Conservation (phyloP, 2,329 filamentous ascomycete species). For the Penicillium nordicum region DNA sequence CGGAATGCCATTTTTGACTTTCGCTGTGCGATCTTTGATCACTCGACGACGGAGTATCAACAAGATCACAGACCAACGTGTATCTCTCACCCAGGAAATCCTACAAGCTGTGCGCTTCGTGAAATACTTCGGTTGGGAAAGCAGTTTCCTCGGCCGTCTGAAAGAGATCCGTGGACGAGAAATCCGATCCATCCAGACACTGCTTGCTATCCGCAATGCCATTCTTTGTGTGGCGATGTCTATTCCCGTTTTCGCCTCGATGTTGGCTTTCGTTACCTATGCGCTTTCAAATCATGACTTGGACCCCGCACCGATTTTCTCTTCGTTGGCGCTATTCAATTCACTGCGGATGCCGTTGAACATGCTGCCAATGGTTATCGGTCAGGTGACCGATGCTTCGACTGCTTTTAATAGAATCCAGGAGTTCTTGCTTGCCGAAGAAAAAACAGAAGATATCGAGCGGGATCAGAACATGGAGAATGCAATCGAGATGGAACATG, state of each 20-base stretch:
- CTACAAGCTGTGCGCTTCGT: conserved; percentile 88
- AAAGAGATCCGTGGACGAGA: conserved; percentile 71
- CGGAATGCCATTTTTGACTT: conserved; percentile 72
- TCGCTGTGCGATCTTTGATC: conserved; percentile 74
- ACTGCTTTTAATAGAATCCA: conserved; percentile 81
- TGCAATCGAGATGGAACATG: conserved; percentile 66
- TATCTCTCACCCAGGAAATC: conserved; percentile 89
- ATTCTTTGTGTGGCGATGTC: conserved; percentile 80
- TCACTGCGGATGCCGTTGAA: conserved; percentile 86
- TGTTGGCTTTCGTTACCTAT: conserved; percentile 87
- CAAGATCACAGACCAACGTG: conserved; percentile 87
- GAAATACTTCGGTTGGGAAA: conserved; percentile 96
- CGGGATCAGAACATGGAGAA: conserved; percentile 52
- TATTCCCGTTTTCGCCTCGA: conserved; percentile 88
- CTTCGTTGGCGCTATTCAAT: conserved; percentile 91
- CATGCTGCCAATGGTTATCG: conserved; percentile 79
- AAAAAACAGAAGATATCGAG: conserved; percentile 68
- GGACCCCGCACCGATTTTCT: conserved; percentile 77
- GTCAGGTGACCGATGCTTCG: conserved; percentile 85
- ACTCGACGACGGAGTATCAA: conserved; percentile 75
- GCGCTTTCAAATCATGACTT: conserved; percentile 63
- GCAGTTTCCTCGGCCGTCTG: conserved; percentile 74
- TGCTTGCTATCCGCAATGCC: conserved; percentile 78
- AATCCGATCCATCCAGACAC: conserved; percentile 76
- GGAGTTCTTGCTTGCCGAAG: conserved; percentile 82